These are phyloP conservation scores for Kodamaea ohmeri DNA, from an alignment of 1,139 yeast genomes.

Conservation along the genomic window DNA sequence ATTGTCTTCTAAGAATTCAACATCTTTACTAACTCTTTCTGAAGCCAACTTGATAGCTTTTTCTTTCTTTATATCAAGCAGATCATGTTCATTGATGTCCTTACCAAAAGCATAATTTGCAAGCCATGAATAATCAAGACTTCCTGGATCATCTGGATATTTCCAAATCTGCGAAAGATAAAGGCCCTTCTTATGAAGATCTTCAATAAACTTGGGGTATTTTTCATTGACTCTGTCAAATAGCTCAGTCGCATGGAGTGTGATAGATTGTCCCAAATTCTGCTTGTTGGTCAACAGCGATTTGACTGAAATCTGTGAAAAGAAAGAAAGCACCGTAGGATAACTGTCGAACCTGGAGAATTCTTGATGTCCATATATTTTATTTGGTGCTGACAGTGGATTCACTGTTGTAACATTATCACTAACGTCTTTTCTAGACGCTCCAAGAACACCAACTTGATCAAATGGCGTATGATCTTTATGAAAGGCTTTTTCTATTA, in stretches of 20 bases:
- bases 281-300: not conserved
- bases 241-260: conserved; percentile 30
- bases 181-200: conserved; percentile 21
- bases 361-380: conserved; percentile 28
- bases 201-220: conserved; percentile 22
- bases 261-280: conserved; percentile 13
- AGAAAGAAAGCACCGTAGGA: conserved; percentile 25
- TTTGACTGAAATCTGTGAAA: conserved; percentile 9
- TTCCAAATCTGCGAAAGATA: conserved; percentile 20
- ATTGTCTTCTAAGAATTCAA: conserved; percentile 21
- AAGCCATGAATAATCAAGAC: conserved; percentile 21
- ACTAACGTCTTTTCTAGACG: conserved; percentile 23
- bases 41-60: conserved; percentile 22
- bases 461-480: conserved; percentile 19
- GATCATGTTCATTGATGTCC: conserved; percentile 17
- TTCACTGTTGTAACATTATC: conserved; percentile 26
- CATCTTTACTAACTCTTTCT: conserved; percentile 22
- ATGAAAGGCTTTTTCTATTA: conserved; percentile 12
- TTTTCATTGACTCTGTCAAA: conserved; percentile 18
- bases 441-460: conserved; percentile 23
- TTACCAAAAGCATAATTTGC: conserved; percentile 28
- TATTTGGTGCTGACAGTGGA: conserved; percentile 22
- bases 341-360: conserved; percentile 25
- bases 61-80: conserved; percentile 19
- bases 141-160: conserved; percentile 10